Base-by-base conservation (phyloP, 805 yeast genomes). In the Kodamaea jinghongensis region DNA sequence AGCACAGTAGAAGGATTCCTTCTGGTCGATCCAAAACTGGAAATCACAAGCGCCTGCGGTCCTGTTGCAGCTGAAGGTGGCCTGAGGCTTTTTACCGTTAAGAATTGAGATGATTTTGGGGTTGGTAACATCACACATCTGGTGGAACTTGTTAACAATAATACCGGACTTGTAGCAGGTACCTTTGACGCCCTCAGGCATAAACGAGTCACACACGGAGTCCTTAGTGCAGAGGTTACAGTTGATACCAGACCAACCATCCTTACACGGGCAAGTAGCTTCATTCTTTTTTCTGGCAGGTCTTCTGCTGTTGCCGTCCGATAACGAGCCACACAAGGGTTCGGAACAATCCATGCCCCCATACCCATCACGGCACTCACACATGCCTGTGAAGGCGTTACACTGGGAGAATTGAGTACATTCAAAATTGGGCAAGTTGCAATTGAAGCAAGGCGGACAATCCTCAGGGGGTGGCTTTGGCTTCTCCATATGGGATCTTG, bases 101-200 rank as follows among this genome's bases (percentile, higher is more conserved):
- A 93, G 69, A 34, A 91, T 83, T 42, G 83, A 80, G 31, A 88
- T 70, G 48, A 93, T 90, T 61, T 91, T 93, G 45, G 80, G 71
- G 56, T 84, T 91, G 13, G 98, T 91, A 12, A 93, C 98, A 55
- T 90, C 85, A 71, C 99, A 93, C 83, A 85, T 86, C 63, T 88
- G 97, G 58, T 83, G 86, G 52, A 84, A 78, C 50, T 79, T 73
- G 47, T 86, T 81, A 15, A 93, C 91, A 32, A 89, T 65, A 50
- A 86, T 76, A 13, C 98, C 99, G 7, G 84, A 77, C 46, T 80
- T 75, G 62, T 89, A 91, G 60, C 99, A 93, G 0, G 95, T 87
- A 8, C 98, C 99, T 43, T 75, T 68, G 40, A 88, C 61, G 2
- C 85, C 86, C 29, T 81, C 89, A 1, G 98, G 98, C 79, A 91